These are phyloP conservation scores for Mycena galopus DNA, from an alignment of 768 basidiomycete species.

Conservation along the genomic window DNA sequence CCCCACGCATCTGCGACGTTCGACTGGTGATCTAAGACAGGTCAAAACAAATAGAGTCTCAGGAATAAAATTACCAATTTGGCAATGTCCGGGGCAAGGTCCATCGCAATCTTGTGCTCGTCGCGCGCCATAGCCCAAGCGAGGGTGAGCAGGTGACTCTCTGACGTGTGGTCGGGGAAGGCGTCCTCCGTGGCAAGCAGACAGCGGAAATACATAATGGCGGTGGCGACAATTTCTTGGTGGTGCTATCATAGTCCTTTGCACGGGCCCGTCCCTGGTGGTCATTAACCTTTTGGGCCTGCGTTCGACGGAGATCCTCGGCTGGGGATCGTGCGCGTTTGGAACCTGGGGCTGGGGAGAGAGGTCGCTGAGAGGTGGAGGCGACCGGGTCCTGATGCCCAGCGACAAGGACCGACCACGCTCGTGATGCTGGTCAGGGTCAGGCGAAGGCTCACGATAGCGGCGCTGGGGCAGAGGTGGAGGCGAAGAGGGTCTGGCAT, in stretches of 20 bases:
- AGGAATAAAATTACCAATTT: conserved; percentile 33
- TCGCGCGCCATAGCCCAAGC: no score
- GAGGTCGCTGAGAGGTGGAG: no score
- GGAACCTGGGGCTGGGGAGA: conserved; percentile 3
- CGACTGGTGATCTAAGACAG: no score
- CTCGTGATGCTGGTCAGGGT: no score
- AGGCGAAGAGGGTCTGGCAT: no score
- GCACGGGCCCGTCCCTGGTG: conserved; percentile 20
- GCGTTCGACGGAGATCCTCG: conserved; percentile 7
- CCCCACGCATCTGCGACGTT: no score
- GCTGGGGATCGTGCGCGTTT: conserved; percentile 20
- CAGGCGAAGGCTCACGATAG: no score
- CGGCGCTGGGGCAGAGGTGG: no score
- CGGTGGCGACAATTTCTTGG: conserved; percentile 39
- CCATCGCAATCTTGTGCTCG: conserved; percentile 23
- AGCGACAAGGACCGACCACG: no score
- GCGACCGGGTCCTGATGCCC: no score
- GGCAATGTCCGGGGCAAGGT: conserved; percentile 28
- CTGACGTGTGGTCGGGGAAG: conserved; percentile 38
- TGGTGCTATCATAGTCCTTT: conserved; percentile 35
- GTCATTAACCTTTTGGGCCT: conserved; percentile 1
- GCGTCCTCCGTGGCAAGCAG: conserved; percentile 36
- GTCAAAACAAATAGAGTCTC: no score
- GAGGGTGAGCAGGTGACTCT: no score
- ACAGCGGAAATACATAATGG: conserved; percentile 34